A percentile compares a stretch with the other conserved stretches of the same genome.
phyloP scores from a whole-genome alignment of 192 early-diverging fungal species.

The Spizellomyces sp. region DNA sequence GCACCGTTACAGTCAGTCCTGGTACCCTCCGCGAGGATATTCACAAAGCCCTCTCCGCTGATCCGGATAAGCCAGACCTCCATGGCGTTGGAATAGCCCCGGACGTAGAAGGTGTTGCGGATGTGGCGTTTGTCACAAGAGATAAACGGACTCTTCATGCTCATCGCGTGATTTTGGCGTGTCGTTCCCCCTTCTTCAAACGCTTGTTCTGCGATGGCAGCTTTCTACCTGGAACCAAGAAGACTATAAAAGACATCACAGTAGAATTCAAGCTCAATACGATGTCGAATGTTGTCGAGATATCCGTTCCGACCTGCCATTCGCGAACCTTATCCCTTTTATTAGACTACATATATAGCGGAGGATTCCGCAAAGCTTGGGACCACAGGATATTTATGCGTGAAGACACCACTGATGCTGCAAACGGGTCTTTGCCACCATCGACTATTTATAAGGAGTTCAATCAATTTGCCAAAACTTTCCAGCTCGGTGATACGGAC shows the following conservation, averaged over 20 bases:
- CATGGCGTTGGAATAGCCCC: not conserved
- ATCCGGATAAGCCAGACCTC: not conserved
- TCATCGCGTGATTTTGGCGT: slow-evolving; percentile 50
- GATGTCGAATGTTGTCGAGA: not conserved
- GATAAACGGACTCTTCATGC: slow-evolving; percentile 41
- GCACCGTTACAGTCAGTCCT: slow-evolving; percentile 19
- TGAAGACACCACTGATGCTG: not conserved
- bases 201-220: slow-evolving; percentile 29
- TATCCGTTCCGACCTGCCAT: not conserved
- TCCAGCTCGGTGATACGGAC: slow-evolving; percentile 14
- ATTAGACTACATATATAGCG: slow-evolving; percentile 60
- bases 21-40: slow-evolving; percentile 40
- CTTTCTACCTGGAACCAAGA: not conserved
- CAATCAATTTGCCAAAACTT: slow-evolving; percentile 11
- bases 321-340: slow-evolving; percentile 18
- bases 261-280: not conserved
- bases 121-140: slow-evolving; percentile 48
- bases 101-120: slow-evolving; percentile 17
- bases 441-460: slow-evolving; percentile 21
- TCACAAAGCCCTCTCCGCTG: slow-evolving; percentile 38
- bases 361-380: slow-evolving; percentile 27
- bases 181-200: slow-evolving; percentile 43
- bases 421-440: not conserved
- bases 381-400: slow-evolving; percentile 17
- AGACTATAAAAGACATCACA: not conserved